Evolutionary conservation across 2,329 filamentous ascomycete genomes (phyloP).

Genomic region (Arthrobotrys iridis): DNA sequence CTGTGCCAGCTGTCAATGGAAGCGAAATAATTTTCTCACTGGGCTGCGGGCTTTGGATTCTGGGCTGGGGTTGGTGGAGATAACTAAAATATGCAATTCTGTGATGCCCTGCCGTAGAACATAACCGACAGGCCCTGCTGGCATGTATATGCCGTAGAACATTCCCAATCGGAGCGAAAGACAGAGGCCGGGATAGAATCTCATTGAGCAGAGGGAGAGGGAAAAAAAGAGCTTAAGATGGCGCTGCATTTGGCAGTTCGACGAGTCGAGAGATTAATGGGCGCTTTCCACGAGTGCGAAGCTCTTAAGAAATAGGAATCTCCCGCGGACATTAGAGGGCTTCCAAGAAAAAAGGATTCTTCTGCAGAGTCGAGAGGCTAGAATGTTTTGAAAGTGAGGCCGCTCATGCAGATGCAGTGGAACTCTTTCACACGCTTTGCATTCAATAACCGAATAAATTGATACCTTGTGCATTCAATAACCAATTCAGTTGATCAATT

Average conservation of each 20-base stretch:
- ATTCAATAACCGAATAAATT: not conserved
- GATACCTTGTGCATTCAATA: slow-evolving; percentile 10
- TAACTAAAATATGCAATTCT: slow-evolving; percentile 8
- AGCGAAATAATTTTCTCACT: not conserved
- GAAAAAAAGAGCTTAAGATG: too few species aligned
- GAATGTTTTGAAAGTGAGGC: not conserved
- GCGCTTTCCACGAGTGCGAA: slow-evolving; percentile 26
- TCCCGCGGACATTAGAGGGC: slow-evolving; percentile 38
- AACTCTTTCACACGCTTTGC: slow-evolving; percentile 14
- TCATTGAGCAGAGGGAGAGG: not conserved
- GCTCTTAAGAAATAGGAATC: not conserved
- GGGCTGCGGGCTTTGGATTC: not conserved
- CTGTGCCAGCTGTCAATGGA: slow-evolving; percentile 35
- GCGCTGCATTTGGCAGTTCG: slow-evolving; percentile 35
- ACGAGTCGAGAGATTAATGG: slow-evolving; percentile 23
- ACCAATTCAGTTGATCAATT: not conserved
- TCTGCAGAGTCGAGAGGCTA: not conserved
- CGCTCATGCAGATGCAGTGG: slow-evolving; percentile 16
- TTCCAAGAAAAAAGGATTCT: slow-evolving; percentile 12
- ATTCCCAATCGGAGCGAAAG: not conserved
- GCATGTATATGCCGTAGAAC: not conserved
- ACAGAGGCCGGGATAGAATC: not conserved
- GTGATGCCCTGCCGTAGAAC: slow-evolving; percentile 8
- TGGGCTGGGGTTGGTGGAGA: slow-evolving; percentile 11
- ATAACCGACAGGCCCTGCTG: too few species aligned